These are phyloP conservation scores for barrel medic (Medicago truncatula) DNA, from an alignment of 306 rosid species.

Conservation along the genomic window MtrunA17r5.0-ANR NC_053046.1:25194001-25194500, in stretches of 20 bases:
- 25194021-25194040: no score
- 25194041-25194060: no score
- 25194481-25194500: no score
- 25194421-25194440: background rate
- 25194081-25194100: slow-evolving; percentile 60
- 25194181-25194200: slow-evolving; percentile 21
- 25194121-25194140: slow-evolving; percentile 85
- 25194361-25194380: background rate
- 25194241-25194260: background rate
- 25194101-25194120: slow-evolving; percentile 63
- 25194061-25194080: background rate
- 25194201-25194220: slow-evolving; percentile 38
- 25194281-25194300: background rate
- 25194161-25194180: slow-evolving; percentile 39
- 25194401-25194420: background rate
- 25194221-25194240: background rate
- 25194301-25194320: background rate
- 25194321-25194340: background rate
- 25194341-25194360: background rate
- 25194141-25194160: slow-evolving; percentile 54
- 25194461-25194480: no score
- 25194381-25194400: background rate
- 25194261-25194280: background rate
- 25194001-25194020: no score
- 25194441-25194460: no score